Base-by-base conservation (phyloP, 2,329 filamentous ascomycete genomes). In the Drechslerella stenobrocha region DNA sequence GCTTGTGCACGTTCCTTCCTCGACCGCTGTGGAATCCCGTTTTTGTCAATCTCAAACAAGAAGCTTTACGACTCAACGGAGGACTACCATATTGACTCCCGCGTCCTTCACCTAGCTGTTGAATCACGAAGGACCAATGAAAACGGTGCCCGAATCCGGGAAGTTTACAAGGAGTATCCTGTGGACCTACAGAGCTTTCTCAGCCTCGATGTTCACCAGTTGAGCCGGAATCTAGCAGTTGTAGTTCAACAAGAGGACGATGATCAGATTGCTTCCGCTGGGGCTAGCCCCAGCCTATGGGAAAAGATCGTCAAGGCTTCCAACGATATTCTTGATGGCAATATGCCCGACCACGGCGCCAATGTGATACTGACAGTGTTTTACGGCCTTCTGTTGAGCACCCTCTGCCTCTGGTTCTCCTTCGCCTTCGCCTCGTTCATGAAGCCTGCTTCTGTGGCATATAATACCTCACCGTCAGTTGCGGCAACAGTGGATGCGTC, bases 181-280 rank as follows among this genome's bases (percentile, higher is more conserved):
- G 79, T 82, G 53, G 80, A 82, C 69, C 73, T 81, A 15, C 72
- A 73, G 1, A 80, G 79, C 8, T 82, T 82, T 70, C 74, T 79
- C 58, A 80, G 80, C 63, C 79, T 82, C 63, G 80, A 82, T 70
- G 77, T 79, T 24, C 76, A 80, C 48, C 80, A 82, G 73, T 79
- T 82, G 77, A 82, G 82, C 72, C 77, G 80, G 63, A 81, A 81
- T 69, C 73, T 82, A 20, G 79, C 80, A n/a, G 79, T 78, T 58
- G 73, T 82, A 35, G 55, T 67, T 20, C 60, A 67, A 13, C 50
- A 51, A 20, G 47, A 48, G n/a, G 55, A 67, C 23, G 55, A 67
- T 15, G 50, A 60, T 7, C 45, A 67, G 11, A 48, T 32, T 18
- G 37, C 30, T 9, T 13, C 50, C 4, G 52, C 34, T 3, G 26